Conservation (phyloP, 2,329 filamentous ascomycete genomes). For the Hyphodiscus sp. region DNA sequence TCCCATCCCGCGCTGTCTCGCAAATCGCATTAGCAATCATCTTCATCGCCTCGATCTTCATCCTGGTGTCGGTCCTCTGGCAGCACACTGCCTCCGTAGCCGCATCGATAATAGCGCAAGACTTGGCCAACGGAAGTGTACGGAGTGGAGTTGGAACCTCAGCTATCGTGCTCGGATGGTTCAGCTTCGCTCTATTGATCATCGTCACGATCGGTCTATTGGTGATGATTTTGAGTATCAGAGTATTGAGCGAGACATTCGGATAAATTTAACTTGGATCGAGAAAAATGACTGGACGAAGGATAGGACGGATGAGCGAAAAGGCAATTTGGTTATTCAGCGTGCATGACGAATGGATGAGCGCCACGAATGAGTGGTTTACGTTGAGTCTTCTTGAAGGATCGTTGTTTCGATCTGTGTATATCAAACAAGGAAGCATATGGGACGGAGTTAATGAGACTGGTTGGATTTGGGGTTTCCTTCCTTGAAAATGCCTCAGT, state of each 20-base stretch:
- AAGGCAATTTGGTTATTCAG: conserved; percentile 16
- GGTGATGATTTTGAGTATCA: conserved; percentile 94
- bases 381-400: neutral
- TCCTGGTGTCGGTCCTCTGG: conserved; percentile 74
- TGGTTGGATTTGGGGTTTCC: conserved; percentile 7
- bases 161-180: conserved; percentile 97
- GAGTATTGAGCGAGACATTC: conserved; percentile 57
- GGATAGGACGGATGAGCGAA: neutral
- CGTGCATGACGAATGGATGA: conserved; percentile 20
- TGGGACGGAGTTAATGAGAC: conserved; percentile 17
- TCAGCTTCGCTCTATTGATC: conserved; percentile 87
- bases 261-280: conserved; percentile 11
- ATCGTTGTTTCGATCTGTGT: conserved; percentile 6
- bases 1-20: conserved; percentile 85
- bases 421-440: conserved; percentile 10
- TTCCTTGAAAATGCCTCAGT: conserved; percentile 1
- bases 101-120: conserved; percentile 86
- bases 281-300: conserved; percentile 1
- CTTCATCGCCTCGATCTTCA: conserved; percentile 67
- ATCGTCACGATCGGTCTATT: conserved; percentile 92
- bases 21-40: conserved; percentile 92
- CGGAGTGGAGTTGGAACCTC: conserved; percentile 83
- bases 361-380: conserved; percentile 1
- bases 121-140: conserved; percentile 85
- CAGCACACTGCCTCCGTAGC: conserved; percentile 96